Percentiles rank a stretch among this genome's conserved stretches.
phyloP scores from a whole-genome alignment of 805 yeast species.

The Diddensiella transvaalensis region DNA sequence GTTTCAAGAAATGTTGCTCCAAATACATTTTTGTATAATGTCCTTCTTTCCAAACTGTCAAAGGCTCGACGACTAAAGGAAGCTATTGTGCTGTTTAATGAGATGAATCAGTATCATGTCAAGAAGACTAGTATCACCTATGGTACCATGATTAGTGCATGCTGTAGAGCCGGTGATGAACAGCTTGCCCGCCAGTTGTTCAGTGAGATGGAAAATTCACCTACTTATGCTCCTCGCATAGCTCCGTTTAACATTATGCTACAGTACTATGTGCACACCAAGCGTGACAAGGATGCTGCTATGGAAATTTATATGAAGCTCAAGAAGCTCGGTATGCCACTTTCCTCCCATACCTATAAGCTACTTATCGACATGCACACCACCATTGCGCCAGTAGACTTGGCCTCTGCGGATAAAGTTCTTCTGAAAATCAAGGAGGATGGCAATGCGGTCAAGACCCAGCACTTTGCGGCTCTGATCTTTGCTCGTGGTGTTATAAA shows the following conservation, averaged over 20 bases:
- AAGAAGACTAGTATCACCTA: conserved; percentile 33
- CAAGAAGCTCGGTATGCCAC: conserved; percentile 27
- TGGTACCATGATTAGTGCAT: conserved; percentile 38
- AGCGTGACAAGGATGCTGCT: conserved; percentile 33
- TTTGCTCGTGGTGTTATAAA: conserved; percentile 38
- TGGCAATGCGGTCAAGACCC: conserved; percentile 28
- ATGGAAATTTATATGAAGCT: conserved; percentile 31
- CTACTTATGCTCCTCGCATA: conserved; percentile 30
- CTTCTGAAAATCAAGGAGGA: conserved; percentile 31
- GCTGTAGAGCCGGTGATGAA: conserved; percentile 36
- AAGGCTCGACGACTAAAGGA: conserved; percentile 36
- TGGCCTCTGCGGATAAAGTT: conserved; percentile 36
- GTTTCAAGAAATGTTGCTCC: conserved; percentile 26
- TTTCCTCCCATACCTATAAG: conserved; percentile 39
- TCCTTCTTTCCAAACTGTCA: conserved; percentile 34
- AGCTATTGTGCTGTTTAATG: conserved; percentile 30
- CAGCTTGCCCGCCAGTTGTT: conserved; percentile 32
- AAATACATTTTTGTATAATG: conserved; percentile 36
- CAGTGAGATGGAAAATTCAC: conserved; percentile 34
- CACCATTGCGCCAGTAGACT: conserved; percentile 31
- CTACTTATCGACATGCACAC: conserved; percentile 38
- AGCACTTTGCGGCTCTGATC: conserved; percentile 38
- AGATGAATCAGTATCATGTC: conserved; percentile 30
- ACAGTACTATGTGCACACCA: conserved; percentile 36
- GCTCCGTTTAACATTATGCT: conserved; percentile 40